Evolutionary conservation across 768 basidiomycete species (phyloP).

Genomic region (Pholiota conissans): DNA sequence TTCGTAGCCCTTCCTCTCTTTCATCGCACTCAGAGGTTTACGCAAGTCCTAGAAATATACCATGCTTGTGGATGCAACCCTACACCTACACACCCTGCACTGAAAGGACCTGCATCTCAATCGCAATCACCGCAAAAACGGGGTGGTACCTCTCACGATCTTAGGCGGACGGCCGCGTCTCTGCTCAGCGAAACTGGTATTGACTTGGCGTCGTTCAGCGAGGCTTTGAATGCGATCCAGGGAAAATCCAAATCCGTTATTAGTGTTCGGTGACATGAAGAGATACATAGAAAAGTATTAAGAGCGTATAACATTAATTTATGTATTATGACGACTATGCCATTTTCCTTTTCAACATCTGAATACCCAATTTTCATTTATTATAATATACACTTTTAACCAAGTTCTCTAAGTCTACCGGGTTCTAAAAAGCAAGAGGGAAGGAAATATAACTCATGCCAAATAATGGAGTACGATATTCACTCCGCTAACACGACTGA

Average conservation of each 20-base stretch:
- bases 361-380: too few species aligned
- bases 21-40: constrained; percentile 47
- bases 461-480: not conserved
- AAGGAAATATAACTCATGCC: too few species aligned
- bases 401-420: too few species aligned
- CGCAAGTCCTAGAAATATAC: constrained; percentile 46
- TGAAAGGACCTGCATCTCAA: constrained; percentile 35
- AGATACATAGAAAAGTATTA: too few species aligned
- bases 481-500: not conserved
- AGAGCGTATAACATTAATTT: too few species aligned
- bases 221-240: constrained; percentile 21
- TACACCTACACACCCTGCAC: constrained; percentile 36
- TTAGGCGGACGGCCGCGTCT: constrained; percentile 14
- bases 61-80: constrained; percentile 40
- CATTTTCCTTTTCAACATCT: too few species aligned
- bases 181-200: constrained; percentile 24
- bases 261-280: constrained; percentile 1
- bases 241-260: not conserved
- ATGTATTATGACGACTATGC: too few species aligned
- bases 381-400: too few species aligned
- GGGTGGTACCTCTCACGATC: not conserved
- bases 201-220: constrained; percentile 25
- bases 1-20: constrained; percentile 52
- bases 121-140: not conserved
- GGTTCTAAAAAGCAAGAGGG: too few species aligned